Evolutionary conservation across 2,329 filamentous ascomycete species (phyloP).

Genomic region (Pleomassaria siparia): DNA sequence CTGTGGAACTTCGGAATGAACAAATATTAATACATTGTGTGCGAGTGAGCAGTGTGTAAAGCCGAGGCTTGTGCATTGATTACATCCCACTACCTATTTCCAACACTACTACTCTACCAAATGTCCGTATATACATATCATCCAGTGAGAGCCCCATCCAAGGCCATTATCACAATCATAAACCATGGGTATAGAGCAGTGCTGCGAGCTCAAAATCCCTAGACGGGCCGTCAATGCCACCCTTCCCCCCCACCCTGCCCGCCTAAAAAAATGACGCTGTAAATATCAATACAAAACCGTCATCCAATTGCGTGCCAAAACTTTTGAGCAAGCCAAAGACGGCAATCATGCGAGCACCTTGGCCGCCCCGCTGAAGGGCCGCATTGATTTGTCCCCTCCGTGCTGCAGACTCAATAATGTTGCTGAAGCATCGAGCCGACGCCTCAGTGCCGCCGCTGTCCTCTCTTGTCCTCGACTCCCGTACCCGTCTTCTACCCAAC

Average conservation of each 20-base stretch:
- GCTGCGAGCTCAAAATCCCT: constrained; percentile 26
- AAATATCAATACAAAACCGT: background rate
- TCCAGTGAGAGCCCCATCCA: background rate
- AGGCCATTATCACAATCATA: constrained; percentile 19
- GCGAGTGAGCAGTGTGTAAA: background rate
- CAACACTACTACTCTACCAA: background rate
- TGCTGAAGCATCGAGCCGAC: constrained; percentile 39
- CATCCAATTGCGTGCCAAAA: background rate
- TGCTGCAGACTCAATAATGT: constrained; percentile 33
- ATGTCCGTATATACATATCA: background rate
- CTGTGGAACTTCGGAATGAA: background rate
- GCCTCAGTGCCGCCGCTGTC: constrained; percentile 40
- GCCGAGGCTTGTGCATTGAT: constrained; percentile 2
- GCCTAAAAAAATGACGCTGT: background rate
- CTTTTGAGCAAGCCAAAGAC: background rate
- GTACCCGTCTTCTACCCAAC: constrained; percentile 79
- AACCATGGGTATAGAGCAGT: constrained; percentile 46
- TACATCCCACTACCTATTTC: constrained; percentile 4
- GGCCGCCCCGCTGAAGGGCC: constrained; percentile 26
- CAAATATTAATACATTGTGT: no score
- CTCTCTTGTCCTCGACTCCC: constrained; percentile 42
- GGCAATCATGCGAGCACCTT: constrained; percentile 28
- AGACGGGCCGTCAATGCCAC: constrained; percentile 19
- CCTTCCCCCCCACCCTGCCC: constrained; percentile 1
- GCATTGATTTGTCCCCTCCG: constrained; percentile 19